These are phyloP conservation scores for Xylaria bambusicola DNA, from an alignment of 495 filamentous ascomycete genomes.

Conservation along the genomic window DNA sequence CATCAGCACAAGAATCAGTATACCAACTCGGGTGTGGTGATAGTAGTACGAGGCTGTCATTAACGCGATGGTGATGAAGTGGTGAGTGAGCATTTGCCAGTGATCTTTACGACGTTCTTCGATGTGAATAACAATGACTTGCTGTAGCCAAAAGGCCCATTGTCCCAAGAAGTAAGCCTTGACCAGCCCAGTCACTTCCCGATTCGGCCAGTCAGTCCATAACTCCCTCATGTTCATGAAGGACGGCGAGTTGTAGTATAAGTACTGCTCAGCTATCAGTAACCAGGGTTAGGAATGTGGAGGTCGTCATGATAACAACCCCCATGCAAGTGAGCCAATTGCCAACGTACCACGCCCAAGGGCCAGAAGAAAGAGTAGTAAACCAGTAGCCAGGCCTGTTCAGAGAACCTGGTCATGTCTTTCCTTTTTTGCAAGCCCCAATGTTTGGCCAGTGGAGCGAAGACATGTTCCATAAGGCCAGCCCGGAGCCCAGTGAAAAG, in stretches of 20 bases:
- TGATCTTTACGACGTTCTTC: slow-evolving; percentile 94
- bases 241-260: slow-evolving; percentile 75
- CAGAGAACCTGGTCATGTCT: slow-evolving; percentile 76
- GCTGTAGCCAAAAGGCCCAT: slow-evolving; percentile 90
- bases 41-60: slow-evolving; percentile 81
- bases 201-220: slow-evolving; percentile 81
- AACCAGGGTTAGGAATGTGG: neutral
- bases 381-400: slow-evolving; percentile 86
- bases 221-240: slow-evolving; percentile 76
- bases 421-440: slow-evolving; percentile 73
- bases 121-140: slow-evolving; percentile 90
- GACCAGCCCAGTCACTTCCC: slow-evolving; percentile 67
- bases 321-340: neutral
- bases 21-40: slow-evolving; percentile 81
- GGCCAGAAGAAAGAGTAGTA: slow-evolving; percentile 81
- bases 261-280: slow-evolving; percentile 60
- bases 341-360: slow-evolving; percentile 73
- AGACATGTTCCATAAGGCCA: slow-evolving; percentile 81
- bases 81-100: slow-evolving; percentile 93
- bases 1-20: slow-evolving; percentile 88
- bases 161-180: slow-evolving; percentile 94
- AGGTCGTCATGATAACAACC: neutral
- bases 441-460: slow-evolving; percentile 70
- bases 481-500: slow-evolving; percentile 84
- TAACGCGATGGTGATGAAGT: slow-evolving; percentile 82